phyloP scores from a whole-genome alignment of 2,329 filamentous ascomycete genomes.

The Hypoxylon sp. region DNA sequence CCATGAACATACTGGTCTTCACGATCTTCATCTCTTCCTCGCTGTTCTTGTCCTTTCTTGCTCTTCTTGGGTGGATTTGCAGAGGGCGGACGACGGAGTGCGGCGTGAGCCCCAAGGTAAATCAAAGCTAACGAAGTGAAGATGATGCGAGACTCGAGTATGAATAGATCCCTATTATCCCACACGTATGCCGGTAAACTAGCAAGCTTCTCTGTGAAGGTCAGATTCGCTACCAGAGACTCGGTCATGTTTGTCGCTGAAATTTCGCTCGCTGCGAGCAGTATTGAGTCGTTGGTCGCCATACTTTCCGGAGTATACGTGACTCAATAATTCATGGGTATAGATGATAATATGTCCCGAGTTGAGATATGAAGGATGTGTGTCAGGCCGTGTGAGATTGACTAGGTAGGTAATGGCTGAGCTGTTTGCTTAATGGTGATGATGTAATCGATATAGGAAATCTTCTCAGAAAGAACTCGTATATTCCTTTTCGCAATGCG shows the following conservation, averaged over 20 bases:
- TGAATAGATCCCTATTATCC: conserved; percentile 57
- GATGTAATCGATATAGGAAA: background rate
- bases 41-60: conserved; percentile 58
- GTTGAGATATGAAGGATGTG: background rate
- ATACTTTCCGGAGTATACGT: conserved; percentile 27
- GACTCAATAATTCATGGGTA: background rate
- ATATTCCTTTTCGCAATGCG: background rate
- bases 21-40: conserved; percentile 65
- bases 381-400: background rate
- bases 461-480: background rate
- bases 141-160: conserved; percentile 64
- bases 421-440: background rate
- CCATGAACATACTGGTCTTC: conserved; percentile 70
- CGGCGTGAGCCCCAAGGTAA: conserved; percentile 86
- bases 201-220: conserved; percentile 50
- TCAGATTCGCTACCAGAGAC: conserved; percentile 41
- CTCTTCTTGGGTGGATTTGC: conserved; percentile 72
- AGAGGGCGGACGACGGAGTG: conserved; percentile 84
- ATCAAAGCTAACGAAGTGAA: conserved; percentile 84
- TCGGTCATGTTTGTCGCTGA: conserved; percentile 43
- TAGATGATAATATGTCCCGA: background rate
- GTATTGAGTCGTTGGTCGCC: conserved; percentile 46
- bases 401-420: too few species aligned
- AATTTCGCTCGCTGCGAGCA: conserved; percentile 44
- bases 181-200: conserved; percentile 50